Evolutionary conservation across 441 rosid genomes (phyloP), one percentile per base, ranked within the genome.

Genomic region (Adansonia gregorii): DNA sequence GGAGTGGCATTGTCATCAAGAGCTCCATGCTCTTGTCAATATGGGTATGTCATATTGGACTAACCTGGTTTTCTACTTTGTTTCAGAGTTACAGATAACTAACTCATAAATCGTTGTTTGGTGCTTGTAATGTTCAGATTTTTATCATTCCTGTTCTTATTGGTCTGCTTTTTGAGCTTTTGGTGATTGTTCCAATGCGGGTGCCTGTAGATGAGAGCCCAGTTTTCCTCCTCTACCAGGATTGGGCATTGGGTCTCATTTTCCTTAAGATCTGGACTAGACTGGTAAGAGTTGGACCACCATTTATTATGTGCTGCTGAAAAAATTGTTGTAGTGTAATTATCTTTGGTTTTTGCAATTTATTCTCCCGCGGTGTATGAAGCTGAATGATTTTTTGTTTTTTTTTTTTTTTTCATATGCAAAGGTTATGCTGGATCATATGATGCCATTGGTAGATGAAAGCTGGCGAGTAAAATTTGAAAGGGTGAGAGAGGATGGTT

Each of bases 141-240:
- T 89, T 94, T 81, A 88, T 93, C 79, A 94, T 96, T 82, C 98
- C 98, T 8, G 97, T 96, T 7, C 86, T 96, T 78, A 93, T 94
- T 55, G 98, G 98, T 11, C 92, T 94, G 78, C 92, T 94, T 64
- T 90, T 96, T 82, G 99, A 96, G 89, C 97, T 96, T 72, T 74
- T 95, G 90, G 98, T 95, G 78, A 94, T 95, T 86, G 99, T 94
- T 70, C 99, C 99, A 3, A 89, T 96, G 97, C 87, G 99, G 76
- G 99, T 95, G 70, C 99, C 97, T n/a, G 97, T 93, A 74, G 98
- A 96, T 75, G 99, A 96, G 86, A 96, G 98, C 80, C 99, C 97
- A 6, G 98, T 96, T 78, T 96, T 96, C 85, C 97, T 96, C 77
- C 83, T 94, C 64, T 96, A 96, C 85, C 99, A 96, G 83, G 98